These are phyloP conservation scores for Rhizopogon vesiculosus DNA, from an alignment of 768 basidiomycete species.

Conservation along the genomic window DNA sequence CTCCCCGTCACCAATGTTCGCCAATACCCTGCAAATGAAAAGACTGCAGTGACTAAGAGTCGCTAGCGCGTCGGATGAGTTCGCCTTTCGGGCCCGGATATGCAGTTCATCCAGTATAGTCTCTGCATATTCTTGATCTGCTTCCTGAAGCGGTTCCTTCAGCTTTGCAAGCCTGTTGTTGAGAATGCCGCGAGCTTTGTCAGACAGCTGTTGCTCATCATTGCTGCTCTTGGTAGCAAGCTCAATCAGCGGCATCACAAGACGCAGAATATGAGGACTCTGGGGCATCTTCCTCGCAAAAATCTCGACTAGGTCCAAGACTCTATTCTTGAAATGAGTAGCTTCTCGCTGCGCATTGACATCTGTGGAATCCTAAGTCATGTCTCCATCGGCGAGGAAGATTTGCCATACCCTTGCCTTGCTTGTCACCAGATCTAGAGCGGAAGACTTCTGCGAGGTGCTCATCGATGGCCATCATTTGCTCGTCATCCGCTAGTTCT, in stretches of 20 bases:
- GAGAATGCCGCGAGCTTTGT: constrained; percentile 82
- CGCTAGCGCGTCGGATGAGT: constrained; percentile 55
- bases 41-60: constrained; percentile 66
- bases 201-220: constrained; percentile 85
- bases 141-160: constrained; percentile 45
- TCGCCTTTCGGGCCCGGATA: constrained; percentile 60
- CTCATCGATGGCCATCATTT: constrained; percentile 96
- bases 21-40: constrained; percentile 57
- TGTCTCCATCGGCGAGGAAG: background rate
- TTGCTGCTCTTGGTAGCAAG: constrained; percentile 59
- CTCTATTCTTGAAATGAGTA: constrained; percentile 93
- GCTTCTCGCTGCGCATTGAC: constrained; percentile 79
- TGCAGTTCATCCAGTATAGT: constrained; percentile 63
- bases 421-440: constrained; percentile 54
- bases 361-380: constrained; percentile 29
- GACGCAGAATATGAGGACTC: constrained; percentile 61
- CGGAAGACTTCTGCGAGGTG: constrained; percentile 87
- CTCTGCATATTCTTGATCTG: constrained; percentile 39
- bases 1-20: constrained; percentile 32
- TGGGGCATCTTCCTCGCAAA: constrained; percentile 75
- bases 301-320: constrained; percentile 90
- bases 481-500: constrained; percentile 90
- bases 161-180: constrained; percentile 67
- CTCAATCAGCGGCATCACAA: constrained; percentile 74
- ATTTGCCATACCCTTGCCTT: constrained; percentile 50